These are phyloP conservation scores for Floccularia luteovirens DNA, from an alignment of 768 basidiomycete genomes.

Conservation along the genomic window DNA sequence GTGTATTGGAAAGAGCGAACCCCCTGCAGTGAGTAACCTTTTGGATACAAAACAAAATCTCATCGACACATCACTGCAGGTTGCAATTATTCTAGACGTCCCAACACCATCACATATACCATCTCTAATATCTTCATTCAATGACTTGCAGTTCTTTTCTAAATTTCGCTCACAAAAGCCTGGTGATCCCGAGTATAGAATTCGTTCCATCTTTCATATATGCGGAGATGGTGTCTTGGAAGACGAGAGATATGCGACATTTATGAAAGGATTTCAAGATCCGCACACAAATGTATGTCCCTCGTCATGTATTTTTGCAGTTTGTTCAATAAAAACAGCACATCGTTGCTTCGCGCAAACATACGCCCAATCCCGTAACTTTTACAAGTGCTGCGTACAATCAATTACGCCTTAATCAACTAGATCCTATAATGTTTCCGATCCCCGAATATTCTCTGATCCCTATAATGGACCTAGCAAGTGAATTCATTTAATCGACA, in stretches of 20 bases:
- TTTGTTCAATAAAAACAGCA: conserved; percentile 42
- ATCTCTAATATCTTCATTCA: conserved; percentile 40
- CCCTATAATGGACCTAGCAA: conserved; percentile 30
- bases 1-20: conserved; percentile 44
- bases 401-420: conserved; percentile 61
- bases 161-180: conserved; percentile 36
- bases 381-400: conserved; percentile 70
- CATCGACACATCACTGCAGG: conserved; percentile 30
- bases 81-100: conserved; percentile 63
- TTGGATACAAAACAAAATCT: too few relatives aligned
- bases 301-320: background rate
- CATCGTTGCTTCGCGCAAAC: conserved; percentile 57
- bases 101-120: conserved; percentile 54
- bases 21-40: conserved; percentile 28
- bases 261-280: conserved; percentile 68
- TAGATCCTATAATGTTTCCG: conserved; percentile 71
- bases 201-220: conserved; percentile 62
- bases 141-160: conserved; percentile 36
- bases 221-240: conserved; percentile 66
- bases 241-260: conserved; percentile 58
- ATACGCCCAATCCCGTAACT: conserved; percentile 56
- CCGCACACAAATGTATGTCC: conserved; percentile 44
- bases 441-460: conserved; percentile 46
- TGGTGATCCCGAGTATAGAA: conserved; percentile 31
- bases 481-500: conserved; percentile 4